Evolutionary conservation across 371 early-diverging fungal genomes (phyloP).

Genomic region (Lichtheimia hyalospora): DNA sequence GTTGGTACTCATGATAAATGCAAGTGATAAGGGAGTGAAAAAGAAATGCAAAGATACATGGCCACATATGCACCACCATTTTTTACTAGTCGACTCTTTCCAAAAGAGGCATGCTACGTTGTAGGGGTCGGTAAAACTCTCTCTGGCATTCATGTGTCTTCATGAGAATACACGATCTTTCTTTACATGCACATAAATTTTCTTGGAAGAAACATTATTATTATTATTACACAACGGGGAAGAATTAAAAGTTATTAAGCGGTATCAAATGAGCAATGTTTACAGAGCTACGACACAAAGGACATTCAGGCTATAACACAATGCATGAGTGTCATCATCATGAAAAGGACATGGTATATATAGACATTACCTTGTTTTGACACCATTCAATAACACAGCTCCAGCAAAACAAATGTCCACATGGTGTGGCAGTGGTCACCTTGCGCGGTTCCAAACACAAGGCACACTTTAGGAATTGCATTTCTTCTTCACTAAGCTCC

Average conservation of each 20-base stretch:
- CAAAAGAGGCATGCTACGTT: background rate
- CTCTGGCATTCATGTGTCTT: no score
- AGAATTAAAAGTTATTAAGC: slow-evolving; percentile 49
- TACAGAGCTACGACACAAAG: slow-evolving; percentile 79
- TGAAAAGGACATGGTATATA: background rate
- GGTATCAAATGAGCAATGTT: slow-evolving; percentile 65
- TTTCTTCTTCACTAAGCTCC: slow-evolving; percentile 36
- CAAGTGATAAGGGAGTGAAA: no score
- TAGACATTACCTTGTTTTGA: slow-evolving; percentile 70
- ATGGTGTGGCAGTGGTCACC: slow-evolving; percentile 80
- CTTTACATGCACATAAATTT: no score
- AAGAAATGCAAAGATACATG: no score
- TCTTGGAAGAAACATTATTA: background rate
- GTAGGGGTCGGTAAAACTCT: no score
- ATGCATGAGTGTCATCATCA: background rate
- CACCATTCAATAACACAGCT: slow-evolving; percentile 90
- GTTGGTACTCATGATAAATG: no score
- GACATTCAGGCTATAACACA: slow-evolving; percentile 72
- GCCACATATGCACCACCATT: no score
- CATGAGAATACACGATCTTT: no score
- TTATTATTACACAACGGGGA: no score
- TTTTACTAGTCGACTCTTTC: background rate
- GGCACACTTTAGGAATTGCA: slow-evolving; percentile 70
- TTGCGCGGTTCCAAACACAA: slow-evolving; percentile 80
- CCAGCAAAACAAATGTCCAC: slow-evolving; percentile 96